These are phyloP conservation scores for Cokeromyces recurvatus DNA, from an alignment of 371 early-diverging fungal genomes.

Conservation along the genomic window DNA sequence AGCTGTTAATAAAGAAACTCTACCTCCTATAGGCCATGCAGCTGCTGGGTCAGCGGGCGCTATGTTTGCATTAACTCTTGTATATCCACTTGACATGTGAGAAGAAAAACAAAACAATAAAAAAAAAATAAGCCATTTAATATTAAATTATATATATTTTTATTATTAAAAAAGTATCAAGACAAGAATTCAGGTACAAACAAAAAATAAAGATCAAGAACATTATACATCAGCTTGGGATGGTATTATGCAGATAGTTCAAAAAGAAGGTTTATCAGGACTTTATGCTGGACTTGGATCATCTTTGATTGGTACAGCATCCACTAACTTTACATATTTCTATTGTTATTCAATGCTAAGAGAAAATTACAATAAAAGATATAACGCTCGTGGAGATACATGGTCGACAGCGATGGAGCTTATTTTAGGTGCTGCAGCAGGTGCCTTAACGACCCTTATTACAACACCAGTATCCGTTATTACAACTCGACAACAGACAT, in stretches of 20 bases:
- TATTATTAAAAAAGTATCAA: conserved; percentile 78
- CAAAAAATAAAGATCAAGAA: conserved; percentile 38
- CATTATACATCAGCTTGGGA: conserved; percentile 70
- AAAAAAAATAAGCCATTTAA: not conserved
- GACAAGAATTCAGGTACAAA: conserved; percentile 90
- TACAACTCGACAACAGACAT: conserved; percentile 80
- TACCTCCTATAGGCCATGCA: conserved; percentile 90
- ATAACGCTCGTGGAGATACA: conserved; percentile 23
- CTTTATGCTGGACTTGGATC: conserved; percentile 90
- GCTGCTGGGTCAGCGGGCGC: conserved; percentile 91
- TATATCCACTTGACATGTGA: conserved; percentile 96
- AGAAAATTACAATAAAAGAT: conserved; percentile 44
- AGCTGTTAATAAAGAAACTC: conserved; percentile 48
- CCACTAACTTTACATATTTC: conserved; percentile 92
- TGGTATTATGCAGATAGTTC: conserved; percentile 77
- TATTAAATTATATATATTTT: conserved; percentile 5
- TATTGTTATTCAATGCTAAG: conserved; percentile 88
- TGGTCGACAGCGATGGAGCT: conserved; percentile 73
- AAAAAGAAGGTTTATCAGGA: conserved; percentile 84
- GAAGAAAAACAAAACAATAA: no score
- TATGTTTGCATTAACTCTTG: conserved; percentile 81
- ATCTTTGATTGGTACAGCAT: conserved; percentile 83
- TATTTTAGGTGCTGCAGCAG: conserved; percentile 88
- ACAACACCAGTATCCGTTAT: conserved; percentile 90
- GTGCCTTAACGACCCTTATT: conserved; percentile 84